phyloP scores from a whole-genome alignment of 78 protist species.

The Trichosphaerium sp. region DNA sequence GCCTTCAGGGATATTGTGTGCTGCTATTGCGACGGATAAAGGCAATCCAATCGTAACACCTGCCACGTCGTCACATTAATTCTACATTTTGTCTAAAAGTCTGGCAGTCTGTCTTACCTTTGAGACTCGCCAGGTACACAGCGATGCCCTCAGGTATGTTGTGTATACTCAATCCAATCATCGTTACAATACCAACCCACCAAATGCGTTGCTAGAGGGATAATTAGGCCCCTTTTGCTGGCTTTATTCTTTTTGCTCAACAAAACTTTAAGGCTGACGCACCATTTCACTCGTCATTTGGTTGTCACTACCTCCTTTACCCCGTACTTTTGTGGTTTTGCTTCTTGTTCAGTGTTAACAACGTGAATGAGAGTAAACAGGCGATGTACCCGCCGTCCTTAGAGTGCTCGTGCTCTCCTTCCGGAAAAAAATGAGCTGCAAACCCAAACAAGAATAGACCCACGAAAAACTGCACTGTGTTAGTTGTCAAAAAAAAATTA shows the following conservation, averaged over 20 bases:
- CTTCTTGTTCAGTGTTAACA: background rate
- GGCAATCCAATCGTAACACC: constrained; percentile 62
- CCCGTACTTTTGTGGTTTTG: background rate
- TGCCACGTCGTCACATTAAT: too few species aligned
- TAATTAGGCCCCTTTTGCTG: background rate
- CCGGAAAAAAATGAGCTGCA: constrained; percentile 33
- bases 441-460: constrained; percentile 33
- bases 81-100: background rate
- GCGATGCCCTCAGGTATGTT: constrained; percentile 65
- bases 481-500: background rate
- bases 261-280: background rate
- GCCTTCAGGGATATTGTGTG: constrained; percentile 63
- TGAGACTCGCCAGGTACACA: constrained; percentile 42
- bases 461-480: constrained; percentile 24
- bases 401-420: constrained; percentile 8
- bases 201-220: background rate
- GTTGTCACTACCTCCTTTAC: background rate
- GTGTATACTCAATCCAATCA: constrained; percentile 42
- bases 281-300: background rate
- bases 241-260: background rate
- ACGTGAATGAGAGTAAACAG: background rate
- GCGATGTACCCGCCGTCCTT: background rate
- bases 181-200: constrained; percentile 32
- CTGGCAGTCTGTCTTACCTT: constrained; percentile 7
- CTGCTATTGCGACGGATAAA: constrained; percentile 43